Evolutionary conservation across 2,329 filamentous ascomycete genomes (phyloP).

Genomic region (Dendrostoma leiphaemia): DNA sequence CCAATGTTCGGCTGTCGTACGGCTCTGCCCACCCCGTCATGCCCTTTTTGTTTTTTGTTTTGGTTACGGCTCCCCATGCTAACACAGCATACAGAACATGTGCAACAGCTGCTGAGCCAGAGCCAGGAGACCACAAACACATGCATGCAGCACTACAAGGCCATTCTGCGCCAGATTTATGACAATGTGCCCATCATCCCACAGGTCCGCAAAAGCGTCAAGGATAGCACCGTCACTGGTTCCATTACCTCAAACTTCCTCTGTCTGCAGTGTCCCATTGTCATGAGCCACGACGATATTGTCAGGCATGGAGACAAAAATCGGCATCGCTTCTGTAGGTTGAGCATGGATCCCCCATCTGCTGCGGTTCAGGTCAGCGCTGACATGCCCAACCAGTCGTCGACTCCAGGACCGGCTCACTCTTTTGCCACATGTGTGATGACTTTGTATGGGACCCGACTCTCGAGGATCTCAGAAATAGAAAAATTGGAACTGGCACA

Average conservation of each 20-base stretch:
- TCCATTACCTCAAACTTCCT: constrained; percentile 68
- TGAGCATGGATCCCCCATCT: not conserved
- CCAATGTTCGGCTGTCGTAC: constrained; percentile 65
- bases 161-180: constrained; percentile 68
- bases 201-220: constrained; percentile 60
- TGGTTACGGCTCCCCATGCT: constrained; percentile 25
- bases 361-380: constrained; percentile 6
- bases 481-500: constrained; percentile 66
- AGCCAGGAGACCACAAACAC: constrained; percentile 64
- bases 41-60: not conserved
- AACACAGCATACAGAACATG: constrained; percentile 57
- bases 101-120: constrained; percentile 63
- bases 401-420: constrained; percentile 70
- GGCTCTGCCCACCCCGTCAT: constrained; percentile 27
- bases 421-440: constrained; percentile 80
- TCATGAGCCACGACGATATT: constrained; percentile 64
- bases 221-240: constrained; percentile 53
- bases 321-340: constrained; percentile 70
- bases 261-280: constrained; percentile 70
- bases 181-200: constrained; percentile 63
- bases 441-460: constrained; percentile 83
- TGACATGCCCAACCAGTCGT: constrained; percentile 55
- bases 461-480: constrained; percentile 70
- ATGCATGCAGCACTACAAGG: constrained; percentile 70
- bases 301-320: constrained; percentile 67